A percentile compares a stretch with the other conserved stretches of the same genome.
Conservation (phyloP, 192 early-diverging fungal species). For the Coemansia sp. region DNA sequence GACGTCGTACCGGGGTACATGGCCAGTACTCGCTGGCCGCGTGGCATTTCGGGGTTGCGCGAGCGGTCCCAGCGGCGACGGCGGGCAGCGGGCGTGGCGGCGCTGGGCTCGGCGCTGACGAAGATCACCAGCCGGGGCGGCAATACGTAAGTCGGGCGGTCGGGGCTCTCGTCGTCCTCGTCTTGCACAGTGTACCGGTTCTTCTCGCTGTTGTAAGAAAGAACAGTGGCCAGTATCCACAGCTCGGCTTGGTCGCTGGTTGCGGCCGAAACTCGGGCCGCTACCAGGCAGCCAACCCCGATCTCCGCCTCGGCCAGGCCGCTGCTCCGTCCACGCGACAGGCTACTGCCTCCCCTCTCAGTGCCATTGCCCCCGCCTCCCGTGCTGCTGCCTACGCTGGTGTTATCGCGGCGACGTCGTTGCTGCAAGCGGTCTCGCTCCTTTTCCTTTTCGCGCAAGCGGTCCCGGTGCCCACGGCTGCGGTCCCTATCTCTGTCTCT, state of each 20-base stretch:
- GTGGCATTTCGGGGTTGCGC: constrained; percentile 34
- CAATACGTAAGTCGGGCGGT: constrained; percentile 34
- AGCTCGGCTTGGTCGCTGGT: constrained; percentile 24
- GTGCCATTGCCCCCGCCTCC: not conserved
- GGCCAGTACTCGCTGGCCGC: constrained; percentile 37
- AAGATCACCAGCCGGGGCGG: constrained; percentile 33
- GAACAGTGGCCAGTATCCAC: constrained; percentile 45
- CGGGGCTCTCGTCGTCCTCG: constrained; percentile 41
- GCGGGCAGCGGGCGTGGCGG: constrained; percentile 10
- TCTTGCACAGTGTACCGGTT: constrained; percentile 46
- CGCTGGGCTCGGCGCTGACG: constrained; percentile 16
- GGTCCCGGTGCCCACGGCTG: constrained; percentile 1
- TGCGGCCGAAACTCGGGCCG: constrained; percentile 27
- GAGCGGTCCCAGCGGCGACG: constrained; percentile 33
- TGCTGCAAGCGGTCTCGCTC: constrained; percentile 1
- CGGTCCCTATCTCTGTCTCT: constrained; percentile 15
- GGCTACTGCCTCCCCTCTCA: not conserved
- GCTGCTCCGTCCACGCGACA: constrained; percentile 8
- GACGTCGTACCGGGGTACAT: constrained; percentile 48
- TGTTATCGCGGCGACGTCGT: constrained; percentile 6
- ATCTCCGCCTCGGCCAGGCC: constrained; percentile 4
- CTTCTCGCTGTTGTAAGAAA: constrained; percentile 38
- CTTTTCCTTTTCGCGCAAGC: constrained; percentile 1
- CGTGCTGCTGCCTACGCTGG: not conserved
- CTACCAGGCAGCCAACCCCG: constrained; percentile 34